Evolutionary conservation across 1,284 basidiomycete genomes (phyloP).

Genomic region (Rhodotorula glutinis): DNA sequence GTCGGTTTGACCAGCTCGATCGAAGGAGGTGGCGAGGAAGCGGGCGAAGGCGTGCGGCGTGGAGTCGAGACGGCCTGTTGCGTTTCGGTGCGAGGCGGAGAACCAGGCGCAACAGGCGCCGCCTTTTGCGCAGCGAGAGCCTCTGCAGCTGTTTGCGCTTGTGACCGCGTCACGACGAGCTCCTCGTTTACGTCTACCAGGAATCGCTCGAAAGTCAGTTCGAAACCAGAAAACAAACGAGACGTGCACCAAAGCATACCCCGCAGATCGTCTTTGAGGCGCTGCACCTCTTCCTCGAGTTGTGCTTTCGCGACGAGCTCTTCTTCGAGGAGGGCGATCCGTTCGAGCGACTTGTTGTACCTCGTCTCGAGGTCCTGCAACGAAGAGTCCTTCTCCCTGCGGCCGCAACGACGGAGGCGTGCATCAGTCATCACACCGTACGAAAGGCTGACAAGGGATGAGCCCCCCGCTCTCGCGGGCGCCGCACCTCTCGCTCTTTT

Average conservation of each 20-base stretch:
- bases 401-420: background rate
- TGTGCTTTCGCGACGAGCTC: constrained; percentile 88
- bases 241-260: too few species aligned
- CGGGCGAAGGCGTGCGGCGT: constrained; percentile 3
- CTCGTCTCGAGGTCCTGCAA: constrained; percentile 78
- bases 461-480: too few species aligned
- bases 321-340: constrained; percentile 94
- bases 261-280: constrained; percentile 87
- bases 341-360: constrained; percentile 81
- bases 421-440: background rate
- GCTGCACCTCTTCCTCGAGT: constrained; percentile 86
- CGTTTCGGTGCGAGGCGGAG: background rate
- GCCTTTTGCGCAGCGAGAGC: background rate
- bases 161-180: constrained; percentile 16
- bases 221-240: too few species aligned
- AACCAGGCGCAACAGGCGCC: background rate
- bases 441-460: background rate
- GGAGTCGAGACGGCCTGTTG: background rate
- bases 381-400: constrained; percentile 49
- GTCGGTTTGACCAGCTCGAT: constrained; percentile 17
- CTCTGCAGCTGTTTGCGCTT: background rate
- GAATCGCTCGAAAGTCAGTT: too few species aligned
- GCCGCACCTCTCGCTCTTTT: constrained; percentile 49
- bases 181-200: constrained; percentile 35
- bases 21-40: constrained; percentile 10